These are phyloP conservation scores for Henningerozyma blattae DNA, from an alignment of 805 yeast genomes.

Conservation along the genomic window DNA sequence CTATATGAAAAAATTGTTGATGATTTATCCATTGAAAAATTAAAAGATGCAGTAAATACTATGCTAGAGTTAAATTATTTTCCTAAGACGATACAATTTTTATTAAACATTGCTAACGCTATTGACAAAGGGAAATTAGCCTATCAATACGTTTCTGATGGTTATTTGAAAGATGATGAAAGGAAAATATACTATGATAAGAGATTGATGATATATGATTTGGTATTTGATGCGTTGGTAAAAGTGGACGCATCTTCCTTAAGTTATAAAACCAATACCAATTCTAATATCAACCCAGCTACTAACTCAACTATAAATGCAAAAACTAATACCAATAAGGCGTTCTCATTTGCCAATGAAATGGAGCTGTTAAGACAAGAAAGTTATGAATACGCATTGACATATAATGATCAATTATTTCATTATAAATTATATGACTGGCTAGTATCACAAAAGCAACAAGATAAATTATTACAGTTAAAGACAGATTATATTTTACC, in stretches of 20 bases:
- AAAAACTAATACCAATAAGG: background rate
- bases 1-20: conserved; percentile 73
- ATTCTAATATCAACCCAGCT: background rate
- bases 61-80: conserved; percentile 69
- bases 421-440: conserved; percentile 89
- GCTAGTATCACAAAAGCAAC: conserved; percentile 68
- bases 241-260: conserved; percentile 54
- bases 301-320: background rate
- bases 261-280: background rate
- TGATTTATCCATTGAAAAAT: conserved; percentile 62
- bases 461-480: conserved; percentile 65
- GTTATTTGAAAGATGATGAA: conserved; percentile 37
- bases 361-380: conserved; percentile 49
- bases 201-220: conserved; percentile 50
- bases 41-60: conserved; percentile 68
- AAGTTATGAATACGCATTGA: conserved; percentile 63
- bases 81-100: conserved; percentile 77
- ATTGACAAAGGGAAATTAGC: conserved; percentile 52
- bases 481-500: conserved; percentile 73
- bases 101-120: conserved; percentile 62
- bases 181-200: conserved; percentile 39
- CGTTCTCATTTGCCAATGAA: conserved; percentile 19
- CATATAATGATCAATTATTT: conserved; percentile 69
- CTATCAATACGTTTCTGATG: conserved; percentile 42
- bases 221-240: conserved; percentile 64